These are phyloP conservation scores for Fusarium sp. DNA, from an alignment of 2,329 filamentous ascomycete species.

Conservation along the genomic window DNA sequence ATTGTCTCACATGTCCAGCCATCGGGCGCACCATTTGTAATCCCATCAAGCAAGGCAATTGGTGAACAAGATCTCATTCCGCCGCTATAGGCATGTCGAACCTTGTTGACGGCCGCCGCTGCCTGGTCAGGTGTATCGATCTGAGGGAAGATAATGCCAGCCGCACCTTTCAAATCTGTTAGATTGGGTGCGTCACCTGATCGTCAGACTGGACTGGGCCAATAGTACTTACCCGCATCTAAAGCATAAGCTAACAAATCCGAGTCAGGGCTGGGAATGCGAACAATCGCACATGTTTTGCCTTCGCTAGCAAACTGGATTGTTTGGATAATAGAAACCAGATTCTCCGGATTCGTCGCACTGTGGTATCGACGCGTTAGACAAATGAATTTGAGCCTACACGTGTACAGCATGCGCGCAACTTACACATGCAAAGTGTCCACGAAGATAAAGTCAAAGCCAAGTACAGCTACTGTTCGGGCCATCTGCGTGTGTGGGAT, in stretches of 20 bases:
- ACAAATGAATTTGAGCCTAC: too few species aligned
- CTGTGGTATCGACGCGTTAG: too few species aligned
- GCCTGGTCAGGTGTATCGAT: conserved; percentile 7
- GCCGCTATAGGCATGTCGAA: background rate
- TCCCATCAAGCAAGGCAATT: conserved; percentile 1
- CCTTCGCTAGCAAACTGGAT: conserved; percentile 8
- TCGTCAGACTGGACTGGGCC: too few species aligned
- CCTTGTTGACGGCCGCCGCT: background rate
- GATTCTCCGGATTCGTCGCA: background rate
- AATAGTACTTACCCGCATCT: conserved; percentile 1
- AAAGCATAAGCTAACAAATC: conserved; percentile 7
- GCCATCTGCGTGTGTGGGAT: conserved; percentile 5
- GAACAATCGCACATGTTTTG: background rate
- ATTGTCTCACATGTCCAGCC: conserved; percentile 5
- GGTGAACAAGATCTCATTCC: conserved; percentile 4
- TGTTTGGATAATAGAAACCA: conserved; percentile 5
- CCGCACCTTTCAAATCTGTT: background rate
- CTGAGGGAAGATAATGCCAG: conserved; percentile 4
- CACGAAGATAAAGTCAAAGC: conserved; percentile 9
- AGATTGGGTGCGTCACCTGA: too few species aligned
- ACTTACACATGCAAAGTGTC: conserved; percentile 9
- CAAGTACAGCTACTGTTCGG: conserved; percentile 1
- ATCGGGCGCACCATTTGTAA: background rate
- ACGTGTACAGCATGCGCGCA: too few species aligned
- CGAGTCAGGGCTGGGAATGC: conserved; percentile 3